These are phyloP conservation scores for Pascua sp. DNA, from an alignment of 1,284 basidiomycete genomes.

Conservation along the genomic window DNA sequence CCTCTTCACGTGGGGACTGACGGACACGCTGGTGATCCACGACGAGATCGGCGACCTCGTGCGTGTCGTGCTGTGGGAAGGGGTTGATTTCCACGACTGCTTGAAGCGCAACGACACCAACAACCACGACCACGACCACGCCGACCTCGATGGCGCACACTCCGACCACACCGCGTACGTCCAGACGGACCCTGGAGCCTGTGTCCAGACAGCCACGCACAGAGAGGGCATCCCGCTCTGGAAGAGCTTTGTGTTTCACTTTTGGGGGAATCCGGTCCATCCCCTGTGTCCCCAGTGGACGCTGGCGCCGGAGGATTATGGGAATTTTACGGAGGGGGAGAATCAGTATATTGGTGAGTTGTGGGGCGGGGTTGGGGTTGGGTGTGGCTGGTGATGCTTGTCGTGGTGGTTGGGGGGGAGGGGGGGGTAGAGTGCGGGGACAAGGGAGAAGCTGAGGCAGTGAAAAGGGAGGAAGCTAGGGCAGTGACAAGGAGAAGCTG, in stretches of 20 bases:
- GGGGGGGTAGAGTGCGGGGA: too few relatives aligned
- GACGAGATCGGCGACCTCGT: conserved; percentile 33
- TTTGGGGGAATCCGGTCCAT: conserved; percentile 31
- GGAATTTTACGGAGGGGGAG: conserved; percentile 7
- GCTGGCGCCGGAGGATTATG: conserved; percentile 41
- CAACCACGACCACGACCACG: conserved; percentile 6
- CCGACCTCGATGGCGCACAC: too few relatives aligned
- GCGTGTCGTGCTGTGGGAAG: conserved; percentile 30
- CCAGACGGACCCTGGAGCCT: too few relatives aligned
- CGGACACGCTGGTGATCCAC: conserved; percentile 37
- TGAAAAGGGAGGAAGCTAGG: too few relatives aligned
- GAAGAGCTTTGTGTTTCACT: conserved; percentile 41
- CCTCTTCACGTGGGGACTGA: conserved; percentile 26
- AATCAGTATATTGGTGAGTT: conserved; percentile 34
- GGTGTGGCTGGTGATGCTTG: too few relatives aligned
- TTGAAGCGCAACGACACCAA: conserved; percentile 19
- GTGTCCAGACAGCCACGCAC: too few relatives aligned
- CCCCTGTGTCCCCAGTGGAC: conserved; percentile 42
- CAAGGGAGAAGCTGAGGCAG: too few relatives aligned
- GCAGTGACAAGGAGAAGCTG: too few relatives aligned
- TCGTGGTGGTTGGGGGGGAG: too few relatives aligned
- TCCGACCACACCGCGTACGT: conserved; percentile 9
- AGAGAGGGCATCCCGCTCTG: conserved; percentile 37
- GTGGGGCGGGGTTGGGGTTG: neutral
- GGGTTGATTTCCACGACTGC: conserved; percentile 16